Evolutionary conservation across 2,329 filamentous ascomycete species (phyloP), one percentile per base, ranked within the genome.

Genomic region (Arthrobotrys sphaeroides): DNA sequence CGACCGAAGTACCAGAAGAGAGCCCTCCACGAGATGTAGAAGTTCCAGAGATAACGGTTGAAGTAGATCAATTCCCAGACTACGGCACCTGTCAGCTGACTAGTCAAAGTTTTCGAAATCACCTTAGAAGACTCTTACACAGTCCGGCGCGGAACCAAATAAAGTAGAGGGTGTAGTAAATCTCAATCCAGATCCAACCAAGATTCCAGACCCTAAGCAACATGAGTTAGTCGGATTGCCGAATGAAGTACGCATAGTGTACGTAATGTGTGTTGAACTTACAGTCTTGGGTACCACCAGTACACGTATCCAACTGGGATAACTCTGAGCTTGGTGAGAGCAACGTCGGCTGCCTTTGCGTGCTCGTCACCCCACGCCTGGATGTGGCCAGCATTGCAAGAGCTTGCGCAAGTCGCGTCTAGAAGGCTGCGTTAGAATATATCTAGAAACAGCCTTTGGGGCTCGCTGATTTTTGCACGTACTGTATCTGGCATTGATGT

Each of bases 271-370:
- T 6, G 10, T 22, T 13, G 13, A 13, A 57, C 70, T 40, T 55
- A 74, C 70, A 74, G 62, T 45, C 47, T 67, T 55, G 70, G 70
- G 22, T 74, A 74, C 70, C 70, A 74, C 70, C 70, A 74, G 45
- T 74, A 74, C 3, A 74, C n/a, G 13, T 67, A 74, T 6, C 61
- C 53, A n/a, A 51, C 62, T 16, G 70, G 70, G 33, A 74, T 28
- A 13, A 36, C 26, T 18, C 61, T 42, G 26, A 74, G 55, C 28
- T 45, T 55, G 10, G 38, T 31, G 7, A 68, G 26, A 16, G 62
- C 62, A 10, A 55, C 33, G 20, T 74, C 53, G n/a, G 62, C 70
- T 10, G 49, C 70, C 31, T 55, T 67, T 6, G 70, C 70, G 12
- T 74, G 70, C 40, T 74, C 70, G 22, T 74, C 55, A 42, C 70